Percentiles rank a stretch among this genome's conserved stretches.
These are phyloP conservation scores for Phyllosticta paracitricarpa DNA, from an alignment of 2,329 filamentous ascomycete species.

Conservation along the genomic window DNA sequence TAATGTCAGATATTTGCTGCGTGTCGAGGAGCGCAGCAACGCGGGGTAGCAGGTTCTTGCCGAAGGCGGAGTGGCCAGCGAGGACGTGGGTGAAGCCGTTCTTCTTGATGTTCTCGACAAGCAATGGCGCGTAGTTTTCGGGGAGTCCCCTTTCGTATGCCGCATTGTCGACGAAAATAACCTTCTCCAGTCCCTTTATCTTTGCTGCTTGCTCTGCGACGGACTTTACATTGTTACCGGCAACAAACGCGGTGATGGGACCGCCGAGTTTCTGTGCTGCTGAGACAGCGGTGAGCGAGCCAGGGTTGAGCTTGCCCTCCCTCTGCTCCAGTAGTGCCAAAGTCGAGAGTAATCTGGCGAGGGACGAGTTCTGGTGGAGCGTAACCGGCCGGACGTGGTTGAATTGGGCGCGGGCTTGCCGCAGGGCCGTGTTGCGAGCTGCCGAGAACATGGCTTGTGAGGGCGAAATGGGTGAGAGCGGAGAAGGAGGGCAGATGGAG, in stretches of 20 bases:
- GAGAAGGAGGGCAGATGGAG: slow-evolving; percentile 1
- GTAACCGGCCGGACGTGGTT: slow-evolving; percentile 23
- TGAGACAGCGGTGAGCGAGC: slow-evolving; percentile 74
- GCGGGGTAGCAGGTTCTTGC: slow-evolving; percentile 86
- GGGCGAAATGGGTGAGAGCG: not conserved
- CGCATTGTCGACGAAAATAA: slow-evolving; percentile 77
- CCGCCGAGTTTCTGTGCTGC: slow-evolving; percentile 83
- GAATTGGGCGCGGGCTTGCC: slow-evolving; percentile 36
- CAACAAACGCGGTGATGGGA: slow-evolving; percentile 75
- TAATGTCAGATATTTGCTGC: slow-evolving; percentile 92
- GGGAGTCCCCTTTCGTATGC: slow-evolving; percentile 91
- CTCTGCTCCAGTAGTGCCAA: slow-evolving; percentile 88
- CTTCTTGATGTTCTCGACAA: slow-evolving; percentile 95
- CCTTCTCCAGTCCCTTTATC: slow-evolving; percentile 82
- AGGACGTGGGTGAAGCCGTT: slow-evolving; percentile 88
- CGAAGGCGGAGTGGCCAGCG: slow-evolving; percentile 86
- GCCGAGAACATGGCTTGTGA: slow-evolving; percentile 24
- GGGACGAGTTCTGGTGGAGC: slow-evolving; percentile 41
- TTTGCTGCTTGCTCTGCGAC: slow-evolving; percentile 80
- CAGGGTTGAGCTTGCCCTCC: slow-evolving; percentile 73
- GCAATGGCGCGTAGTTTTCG: slow-evolving; percentile 86
- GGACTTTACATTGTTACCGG: slow-evolving; percentile 64
- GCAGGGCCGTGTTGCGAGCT: slow-evolving; percentile 26
- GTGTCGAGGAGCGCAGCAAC: slow-evolving; percentile 85
- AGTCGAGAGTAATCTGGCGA: slow-evolving; percentile 68